Conservation (phyloP, 192 early-diverging fungal genomes). For the Podila epigama region DNA sequence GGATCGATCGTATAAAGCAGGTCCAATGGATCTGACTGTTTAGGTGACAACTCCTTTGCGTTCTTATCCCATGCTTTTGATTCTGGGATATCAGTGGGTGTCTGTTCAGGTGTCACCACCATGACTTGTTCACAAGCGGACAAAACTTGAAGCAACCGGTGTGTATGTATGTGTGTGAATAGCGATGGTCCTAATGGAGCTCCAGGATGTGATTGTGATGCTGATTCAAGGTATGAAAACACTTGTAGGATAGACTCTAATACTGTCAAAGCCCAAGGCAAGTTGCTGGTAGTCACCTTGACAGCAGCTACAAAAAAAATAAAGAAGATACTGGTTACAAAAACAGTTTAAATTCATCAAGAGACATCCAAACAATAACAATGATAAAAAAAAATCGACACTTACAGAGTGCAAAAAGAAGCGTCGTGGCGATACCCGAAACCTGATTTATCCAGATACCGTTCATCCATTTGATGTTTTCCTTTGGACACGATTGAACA, state of each 20-base stretch:
- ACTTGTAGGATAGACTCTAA: conserved; percentile 37
- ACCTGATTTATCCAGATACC: conserved; percentile 40
- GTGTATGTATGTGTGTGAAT: conserved; percentile 10
- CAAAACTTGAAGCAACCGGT: conserved; percentile 9
- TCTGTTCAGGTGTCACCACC: conserved; percentile 20
- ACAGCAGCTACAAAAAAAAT: conserved; percentile 12
- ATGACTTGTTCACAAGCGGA: conserved; percentile 31
- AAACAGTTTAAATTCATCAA: background rate
- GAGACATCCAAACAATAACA: background rate
- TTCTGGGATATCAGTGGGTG: conserved; percentile 13
- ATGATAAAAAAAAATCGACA: background rate
- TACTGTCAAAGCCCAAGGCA: conserved; percentile 27
- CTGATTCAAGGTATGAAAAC: conserved; percentile 18
- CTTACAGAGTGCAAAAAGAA: conserved; percentile 47
- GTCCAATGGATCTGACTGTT: conserved; percentile 32
- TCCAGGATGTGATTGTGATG: background rate
- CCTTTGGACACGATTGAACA: conserved; percentile 44
- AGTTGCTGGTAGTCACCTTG: conserved; percentile 20
- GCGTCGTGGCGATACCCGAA: conserved; percentile 31
- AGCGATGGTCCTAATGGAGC: too few species aligned
- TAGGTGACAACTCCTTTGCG: conserved; percentile 1
- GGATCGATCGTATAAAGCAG: conserved; percentile 27
- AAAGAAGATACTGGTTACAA: background rate
- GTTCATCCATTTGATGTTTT: conserved; percentile 43
- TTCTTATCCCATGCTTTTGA: background rate